Evolutionary conservation across 176 grass and related monocot genomes (phyloP).

Genomic region (Oryza glumipatula): DNA sequence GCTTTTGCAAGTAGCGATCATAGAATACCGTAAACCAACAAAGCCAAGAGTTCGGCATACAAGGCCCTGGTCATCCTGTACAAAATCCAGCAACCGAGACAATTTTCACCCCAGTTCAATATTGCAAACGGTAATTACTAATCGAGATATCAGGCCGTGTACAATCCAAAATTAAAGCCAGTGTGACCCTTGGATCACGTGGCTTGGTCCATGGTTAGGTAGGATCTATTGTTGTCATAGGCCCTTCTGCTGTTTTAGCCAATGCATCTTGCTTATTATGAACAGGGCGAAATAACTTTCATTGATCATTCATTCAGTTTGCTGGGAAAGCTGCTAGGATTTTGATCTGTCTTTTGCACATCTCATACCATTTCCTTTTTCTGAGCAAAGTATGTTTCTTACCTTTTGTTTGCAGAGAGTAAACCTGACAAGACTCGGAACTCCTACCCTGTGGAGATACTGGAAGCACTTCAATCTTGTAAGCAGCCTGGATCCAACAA

Average conservation of each 20-base stretch:
- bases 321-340: not conserved
- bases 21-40: constrained; percentile 72
- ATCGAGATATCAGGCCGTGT: not conserved
- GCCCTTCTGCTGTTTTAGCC: not conserved
- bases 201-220: constrained; percentile 40
- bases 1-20: constrained; percentile 45
- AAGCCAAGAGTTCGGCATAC: constrained; percentile 75
- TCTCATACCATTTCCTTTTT: not conserved
- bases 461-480: constrained; percentile 92
- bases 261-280: constrained; percentile 10
- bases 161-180: constrained; percentile 6
- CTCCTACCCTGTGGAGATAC: constrained; percentile 77
- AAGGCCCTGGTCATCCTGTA: constrained; percentile 60
- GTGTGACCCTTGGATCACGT: constrained; percentile 37
- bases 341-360: not conserved
- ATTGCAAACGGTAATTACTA: constrained; percentile 51
- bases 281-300: not conserved
- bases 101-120: constrained; percentile 47
- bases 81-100: constrained; percentile 56
- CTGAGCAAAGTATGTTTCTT: not conserved
- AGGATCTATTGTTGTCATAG: not conserved
- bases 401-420: constrained; percentile 57
- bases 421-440: constrained; percentile 79
- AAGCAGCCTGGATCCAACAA: constrained; percentile 3
- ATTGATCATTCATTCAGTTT: not conserved